Conservation (phyloP, 2,329 filamentous ascomycete genomes). For the Penicillium sp. region DNA sequence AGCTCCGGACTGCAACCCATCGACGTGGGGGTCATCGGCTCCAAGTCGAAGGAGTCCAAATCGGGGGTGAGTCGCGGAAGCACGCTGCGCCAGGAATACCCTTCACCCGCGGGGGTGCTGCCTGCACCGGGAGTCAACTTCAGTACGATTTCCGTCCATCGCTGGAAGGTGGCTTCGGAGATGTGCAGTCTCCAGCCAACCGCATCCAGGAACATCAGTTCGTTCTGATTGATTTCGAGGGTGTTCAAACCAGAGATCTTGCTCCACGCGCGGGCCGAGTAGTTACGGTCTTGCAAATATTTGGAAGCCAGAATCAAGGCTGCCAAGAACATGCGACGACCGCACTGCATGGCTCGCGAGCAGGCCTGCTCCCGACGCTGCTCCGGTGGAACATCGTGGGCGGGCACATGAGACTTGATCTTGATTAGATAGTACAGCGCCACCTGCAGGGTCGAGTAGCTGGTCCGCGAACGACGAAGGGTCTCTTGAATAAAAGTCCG, state of each 20-base stretch:
- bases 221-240: constrained; percentile 92
- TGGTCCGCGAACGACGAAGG: constrained; percentile 85
- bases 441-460: constrained; percentile 95
- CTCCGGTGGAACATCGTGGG: constrained; percentile 78
- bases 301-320: constrained; percentile 95
- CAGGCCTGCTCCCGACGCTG: constrained; percentile 67
- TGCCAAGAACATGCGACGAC: constrained; percentile 93
- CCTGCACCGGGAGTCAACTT: constrained; percentile 64
- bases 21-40: constrained; percentile 27
- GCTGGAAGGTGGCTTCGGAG: constrained; percentile 77
- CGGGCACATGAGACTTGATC: constrained; percentile 83
- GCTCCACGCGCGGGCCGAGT: constrained; percentile 95
- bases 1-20: constrained; percentile 23
- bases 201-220: constrained; percentile 81
- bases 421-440: constrained; percentile 93
- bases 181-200: constrained; percentile 96
- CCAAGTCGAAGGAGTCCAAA: constrained; percentile 44
- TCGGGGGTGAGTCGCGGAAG: constrained; percentile 54
- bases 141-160: constrained; percentile 89
- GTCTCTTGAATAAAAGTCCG: constrained; percentile 98
- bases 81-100: constrained; percentile 41
- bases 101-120: constrained; percentile 31
- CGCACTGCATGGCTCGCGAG: constrained; percentile 81
- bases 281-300: constrained; percentile 96
- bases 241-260: constrained; percentile 97